Evolutionary conservation across 2,329 filamentous ascomycete species (phyloP).

Genomic region (Apiospora marii): DNA sequence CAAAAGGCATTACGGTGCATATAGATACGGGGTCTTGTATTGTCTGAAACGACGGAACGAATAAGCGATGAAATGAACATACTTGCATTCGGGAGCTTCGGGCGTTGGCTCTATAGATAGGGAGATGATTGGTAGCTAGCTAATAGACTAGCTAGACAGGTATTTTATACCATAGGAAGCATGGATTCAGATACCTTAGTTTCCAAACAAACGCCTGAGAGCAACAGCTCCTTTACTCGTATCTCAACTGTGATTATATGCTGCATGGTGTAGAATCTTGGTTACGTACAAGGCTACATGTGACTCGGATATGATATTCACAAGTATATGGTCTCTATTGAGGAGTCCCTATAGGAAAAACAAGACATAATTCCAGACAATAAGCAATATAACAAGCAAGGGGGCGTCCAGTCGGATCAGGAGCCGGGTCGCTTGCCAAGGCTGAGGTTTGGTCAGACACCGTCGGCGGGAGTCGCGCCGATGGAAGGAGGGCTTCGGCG

Average conservation of each 20-base stretch:
- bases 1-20: background rate
- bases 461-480: background rate
- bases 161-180: background rate
- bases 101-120: background rate
- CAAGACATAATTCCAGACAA: too few species aligned
- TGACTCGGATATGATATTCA: background rate
- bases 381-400: background rate
- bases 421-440: background rate
- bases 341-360: too few species aligned
- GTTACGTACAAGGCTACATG: too few species aligned
- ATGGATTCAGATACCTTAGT: background rate
- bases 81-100: background rate
- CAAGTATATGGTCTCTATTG: background rate
- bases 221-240: background rate
- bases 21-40: background rate
- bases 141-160: background rate
- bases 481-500: background rate
- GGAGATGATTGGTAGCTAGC: background rate
- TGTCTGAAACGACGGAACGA: slow-evolving; percentile 7
- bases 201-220: too few species aligned
- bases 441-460: background rate
- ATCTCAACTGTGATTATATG: background rate
- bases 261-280: too few species aligned
- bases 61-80: slow-evolving; percentile 9
- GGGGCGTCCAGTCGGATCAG: background rate